A percentile compares a stretch with the other conserved stretches of the same genome.
These are phyloP conservation scores for Globisporangium sylvaticum DNA, from an alignment of 352 stramenopile genomes.

Conservation along the genomic window DNA sequence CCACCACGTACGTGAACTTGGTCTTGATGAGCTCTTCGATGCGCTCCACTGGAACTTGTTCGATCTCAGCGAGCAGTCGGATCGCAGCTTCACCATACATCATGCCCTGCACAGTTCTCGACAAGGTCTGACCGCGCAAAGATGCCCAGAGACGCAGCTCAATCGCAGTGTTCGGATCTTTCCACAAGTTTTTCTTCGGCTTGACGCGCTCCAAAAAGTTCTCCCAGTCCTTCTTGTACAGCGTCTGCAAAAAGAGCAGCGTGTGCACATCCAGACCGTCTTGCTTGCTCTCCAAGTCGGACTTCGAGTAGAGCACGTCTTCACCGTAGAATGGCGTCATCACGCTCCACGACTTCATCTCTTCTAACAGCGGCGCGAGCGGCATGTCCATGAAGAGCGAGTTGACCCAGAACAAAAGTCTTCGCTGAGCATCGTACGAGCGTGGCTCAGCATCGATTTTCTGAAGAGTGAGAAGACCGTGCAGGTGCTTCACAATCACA, in stretches of 20 bases:
- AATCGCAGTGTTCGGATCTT: conserved; percentile 77
- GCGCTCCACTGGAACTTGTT: conserved; percentile 85
- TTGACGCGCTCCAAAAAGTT: conserved; percentile 97
- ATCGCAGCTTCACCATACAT: conserved; percentile 99
- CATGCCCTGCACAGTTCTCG: conserved; percentile 97
- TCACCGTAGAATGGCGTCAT: conserved; percentile 99
- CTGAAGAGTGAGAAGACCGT: conserved; percentile 94
- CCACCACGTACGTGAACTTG: conserved; percentile 99
- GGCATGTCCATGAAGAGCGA: conserved; percentile 99
- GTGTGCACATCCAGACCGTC: conserved; percentile 90
- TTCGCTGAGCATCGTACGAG: conserved; percentile 93
- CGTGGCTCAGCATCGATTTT: conserved; percentile 97
- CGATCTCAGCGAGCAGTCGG: conserved; percentile 94
- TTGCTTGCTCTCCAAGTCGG: conserved; percentile 95
- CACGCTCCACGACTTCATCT: conserved; percentile 99
- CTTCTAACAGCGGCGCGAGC: conserved; percentile 92
- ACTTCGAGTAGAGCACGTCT: conserved; percentile 96
- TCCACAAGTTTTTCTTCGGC: conserved; percentile 91
- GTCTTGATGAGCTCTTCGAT: conserved; percentile 96
- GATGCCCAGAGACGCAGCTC: conserved; percentile 97
- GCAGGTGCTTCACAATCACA: conserved; percentile 85
- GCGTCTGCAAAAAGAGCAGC: conserved; percentile 90
- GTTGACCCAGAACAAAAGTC: conserved; percentile 98
- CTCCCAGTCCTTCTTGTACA: conserved; percentile 98
- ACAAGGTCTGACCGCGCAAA: conserved; percentile 95